A percentile compares a stretch with the other conserved stretches of the same genome.
Evolutionary conservation across 768 basidiomycete genomes (phyloP).

Genomic region (Suillus hirtellus): DNA sequence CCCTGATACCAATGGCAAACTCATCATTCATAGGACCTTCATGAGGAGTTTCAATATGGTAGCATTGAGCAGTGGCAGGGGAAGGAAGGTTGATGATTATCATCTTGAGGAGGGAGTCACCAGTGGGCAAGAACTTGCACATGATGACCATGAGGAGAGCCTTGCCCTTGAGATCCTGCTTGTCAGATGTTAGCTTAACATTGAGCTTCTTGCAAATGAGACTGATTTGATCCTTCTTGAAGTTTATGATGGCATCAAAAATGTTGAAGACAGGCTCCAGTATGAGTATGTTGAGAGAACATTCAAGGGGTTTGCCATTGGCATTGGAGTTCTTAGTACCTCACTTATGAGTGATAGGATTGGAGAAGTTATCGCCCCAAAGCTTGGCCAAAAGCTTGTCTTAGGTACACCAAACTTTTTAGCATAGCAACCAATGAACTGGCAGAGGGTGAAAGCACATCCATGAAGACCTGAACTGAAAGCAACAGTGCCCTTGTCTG

Average conservation of each 20-base stretch:
- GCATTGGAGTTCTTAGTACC: constrained; percentile 71
- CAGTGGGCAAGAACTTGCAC: constrained; percentile 99
- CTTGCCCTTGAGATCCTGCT: constrained; percentile 95
- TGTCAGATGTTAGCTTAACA: constrained; percentile 81
- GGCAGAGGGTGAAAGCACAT: constrained; percentile 98
- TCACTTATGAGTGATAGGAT: constrained; percentile 96
- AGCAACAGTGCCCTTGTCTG: constrained; percentile 96
- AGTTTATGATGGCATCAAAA: constrained; percentile 99
- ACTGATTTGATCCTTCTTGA: constrained; percentile 87
- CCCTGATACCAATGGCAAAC: constrained; percentile 96
- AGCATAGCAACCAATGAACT: constrained; percentile 91
- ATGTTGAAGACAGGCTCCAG: constrained; percentile 99
- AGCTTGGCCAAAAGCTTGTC: constrained; percentile 97
- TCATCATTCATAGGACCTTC: constrained; percentile 99
- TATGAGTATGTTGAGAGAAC: constrained; percentile 97
- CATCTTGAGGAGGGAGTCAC: constrained; percentile 99
- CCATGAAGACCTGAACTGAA: constrained; percentile 99
- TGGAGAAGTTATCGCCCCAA: constrained; percentile 99
- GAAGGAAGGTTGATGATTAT: constrained; percentile 99
- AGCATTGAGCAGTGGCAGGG: constrained; percentile 93
- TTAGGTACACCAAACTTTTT: constrained; percentile 99
- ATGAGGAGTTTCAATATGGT: constrained; percentile 99
- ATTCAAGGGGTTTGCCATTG: constrained; percentile 89
- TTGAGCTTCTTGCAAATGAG: constrained; percentile 96
- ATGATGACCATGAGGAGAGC: constrained; percentile 95